Evolutionary conservation across 371 early-diverging fungal genomes (phyloP), one percentile per base, ranked within the genome.

Genomic region (Gilbertella persicaria): DNA sequence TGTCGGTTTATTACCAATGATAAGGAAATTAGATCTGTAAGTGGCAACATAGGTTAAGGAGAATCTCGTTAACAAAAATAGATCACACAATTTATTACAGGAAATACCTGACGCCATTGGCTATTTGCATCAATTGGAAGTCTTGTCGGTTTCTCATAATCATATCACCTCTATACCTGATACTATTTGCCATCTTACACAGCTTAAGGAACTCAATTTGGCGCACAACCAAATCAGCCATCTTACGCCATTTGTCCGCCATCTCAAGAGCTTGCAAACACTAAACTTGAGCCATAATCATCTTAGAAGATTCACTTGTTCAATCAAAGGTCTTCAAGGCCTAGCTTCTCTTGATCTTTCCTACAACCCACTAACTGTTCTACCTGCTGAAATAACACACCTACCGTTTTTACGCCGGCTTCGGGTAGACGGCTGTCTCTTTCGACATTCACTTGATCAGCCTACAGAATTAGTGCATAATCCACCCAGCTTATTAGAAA

Each of bases 51-150:
- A 33, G 33, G 13, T 33, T 33, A 33, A 33, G 33, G 33, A 33
- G 33, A 33, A 33, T n/a, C n/a, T n/a, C n/a, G n/a, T n/a, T n/a
- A n/a, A n/a, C 35, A 36, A 29, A 28, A 36, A 33, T 57, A 72
- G 73, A 21, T 65, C 66, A 45, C 75, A 82, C 44, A 90, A 90
- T 55, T 54, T 69, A 20, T 59, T 90, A 20, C 72, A 72, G 24
- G 67, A 72, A 8, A 49, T 90, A 26, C 89, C 88, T 9, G 79
- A 79, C 25, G 83, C 83, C n/a, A 78, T 90, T 60, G 89, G 86
- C 13, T 57, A 82, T 29, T 57, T 90, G 17, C 49, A 60, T 4
- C 76, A 75, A 38, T 60, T 90, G 16, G 73, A 71, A 41, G 80
- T 79, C n/a, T 62, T 90, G 7, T 78, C 79, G 28, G 41, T 90